A percentile compares a stretch with the other conserved stretches of the same genome.
phyloP scores from a whole-genome alignment of 164 flowering plant species.

The Malania oleifera region DNA sequence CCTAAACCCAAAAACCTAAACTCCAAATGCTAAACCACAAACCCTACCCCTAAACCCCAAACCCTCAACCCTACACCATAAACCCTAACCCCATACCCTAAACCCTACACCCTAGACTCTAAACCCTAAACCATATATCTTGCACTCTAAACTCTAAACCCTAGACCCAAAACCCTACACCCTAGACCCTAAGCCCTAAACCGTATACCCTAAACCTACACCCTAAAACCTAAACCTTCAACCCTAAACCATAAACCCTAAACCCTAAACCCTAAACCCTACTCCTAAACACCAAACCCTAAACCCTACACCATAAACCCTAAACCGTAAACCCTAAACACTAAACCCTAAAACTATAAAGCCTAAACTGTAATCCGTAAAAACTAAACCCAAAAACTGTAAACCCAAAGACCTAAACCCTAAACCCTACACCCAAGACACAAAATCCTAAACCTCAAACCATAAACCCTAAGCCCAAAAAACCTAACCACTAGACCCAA shows the following conservation, averaged over 20 bases:
- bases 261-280: too few species aligned
- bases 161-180: too few species aligned
- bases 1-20: too few species aligned
- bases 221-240: neutral
- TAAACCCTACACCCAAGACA: neutral
- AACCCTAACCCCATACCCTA: neutral
- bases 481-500: neutral
- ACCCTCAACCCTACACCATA: too few species aligned
- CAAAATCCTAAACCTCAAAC: neutral
- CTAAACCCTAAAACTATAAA: too few species aligned
- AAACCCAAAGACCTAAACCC: neutral
- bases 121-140: neutral
- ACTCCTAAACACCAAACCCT: too few species aligned
- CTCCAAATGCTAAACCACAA: too few species aligned
- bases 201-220: neutral
- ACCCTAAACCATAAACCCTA: slow-evolving; percentile 1
- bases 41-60: too few species aligned
- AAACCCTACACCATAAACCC: too few species aligned
- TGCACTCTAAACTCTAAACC: neutral
- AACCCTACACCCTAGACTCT: neutral
- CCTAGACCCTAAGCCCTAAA: slow-evolving; percentile 1
- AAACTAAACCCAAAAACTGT: neutral
- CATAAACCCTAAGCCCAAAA: neutral
- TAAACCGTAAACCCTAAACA: too few species aligned
- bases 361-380: neutral